Base-by-base conservation (phyloP, 208 protist genomes). In the Novymonas esmeraldas region DNA sequence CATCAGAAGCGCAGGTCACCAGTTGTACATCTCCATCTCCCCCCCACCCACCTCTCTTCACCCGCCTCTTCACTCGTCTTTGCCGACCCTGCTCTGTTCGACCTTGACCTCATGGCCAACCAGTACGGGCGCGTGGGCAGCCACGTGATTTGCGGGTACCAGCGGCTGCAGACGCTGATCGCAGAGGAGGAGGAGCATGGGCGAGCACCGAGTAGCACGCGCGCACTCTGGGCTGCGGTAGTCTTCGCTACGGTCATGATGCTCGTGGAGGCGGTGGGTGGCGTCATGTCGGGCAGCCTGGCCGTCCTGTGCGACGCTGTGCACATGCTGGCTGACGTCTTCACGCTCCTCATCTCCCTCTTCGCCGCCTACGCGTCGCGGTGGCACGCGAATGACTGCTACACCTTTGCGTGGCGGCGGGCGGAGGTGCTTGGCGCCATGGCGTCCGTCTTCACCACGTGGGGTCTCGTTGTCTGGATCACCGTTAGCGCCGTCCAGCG, bases 361-460 rank as follows among this genome's bases (percentile, higher is more conserved):
- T 73, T 75, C 44, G 60, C 69, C 13, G 60, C 60, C 26, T 50
- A 68, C 18, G 54, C 54, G 34, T 62, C 52, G 1, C 24, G 22
- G 20, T 58, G 69, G 52, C 7, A 46, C 36, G 45, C 54, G 26
- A 64, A 63, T 9, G 59, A 56, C 24, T 44, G 61, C 69, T 75
- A 50, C 42, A 68, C 14, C 28, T 58, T 66, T 38, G 60, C 54
- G 44, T 68, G 61, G 61, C 69, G 61, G 36, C 60, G 61, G 28
- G 60, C 61, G 16, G 52, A 63, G 44, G 60, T 74, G 38, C 56
- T 63, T 36, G 58, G 60, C 20, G 60, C 68, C 10, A 49, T 67
- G 13, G 60, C 52, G 2, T 68, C 60, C 26, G 60, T 67, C 68
- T 63, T 63, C 55, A 63, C 60, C n/a, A 67, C 60, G n/a, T 67